phyloP scores from a whole-genome alignment of 163 green algal species.

The Scenedesmus sp. region DNA sequence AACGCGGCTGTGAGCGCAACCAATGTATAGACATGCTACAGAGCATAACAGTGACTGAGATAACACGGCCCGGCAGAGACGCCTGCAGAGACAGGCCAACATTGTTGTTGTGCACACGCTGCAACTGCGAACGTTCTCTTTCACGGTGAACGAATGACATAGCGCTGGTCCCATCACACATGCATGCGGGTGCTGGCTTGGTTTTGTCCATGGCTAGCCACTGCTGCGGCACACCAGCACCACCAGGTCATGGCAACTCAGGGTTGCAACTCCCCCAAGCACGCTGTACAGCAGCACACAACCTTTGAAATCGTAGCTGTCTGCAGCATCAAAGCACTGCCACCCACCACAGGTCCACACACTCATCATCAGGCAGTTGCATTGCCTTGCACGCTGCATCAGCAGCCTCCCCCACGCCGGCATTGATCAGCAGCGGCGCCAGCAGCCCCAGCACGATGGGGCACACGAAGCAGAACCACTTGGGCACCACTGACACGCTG shows the following conservation, averaged over 20 bases:
- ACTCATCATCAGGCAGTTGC: conserved; percentile 66
- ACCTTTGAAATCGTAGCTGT: neutral
- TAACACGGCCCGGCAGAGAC: too few relatives aligned
- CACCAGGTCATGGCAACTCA: neutral
- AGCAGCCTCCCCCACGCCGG: conserved; percentile 51
- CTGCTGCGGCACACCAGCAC: too few relatives aligned
- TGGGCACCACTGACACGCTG: conserved; percentile 40
- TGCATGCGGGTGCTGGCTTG: too few relatives aligned
- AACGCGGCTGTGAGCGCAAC: neutral
- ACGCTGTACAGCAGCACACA: neutral
- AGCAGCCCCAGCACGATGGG: conserved; percentile 73
- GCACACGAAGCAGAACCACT: conserved; percentile 82
- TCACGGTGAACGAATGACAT: too few relatives aligned
- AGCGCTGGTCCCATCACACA: too few relatives aligned
- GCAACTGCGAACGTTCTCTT: too few relatives aligned
- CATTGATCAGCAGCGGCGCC: conserved; percentile 76
- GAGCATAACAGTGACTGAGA: too few relatives aligned
- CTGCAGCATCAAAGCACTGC: neutral
- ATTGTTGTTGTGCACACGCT: too few relatives aligned
- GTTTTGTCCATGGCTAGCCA: too few relatives aligned
- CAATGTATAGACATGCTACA: neutral
- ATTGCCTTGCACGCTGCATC: conserved; percentile 63
- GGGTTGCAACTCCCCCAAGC: too few relatives aligned
- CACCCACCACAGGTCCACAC: conserved; percentile 69
- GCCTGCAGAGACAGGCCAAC: too few relatives aligned